Evolutionary conservation across 257 asterid species (phyloP).

Genomic region (Nyctanthes arbortristis): DNA sequence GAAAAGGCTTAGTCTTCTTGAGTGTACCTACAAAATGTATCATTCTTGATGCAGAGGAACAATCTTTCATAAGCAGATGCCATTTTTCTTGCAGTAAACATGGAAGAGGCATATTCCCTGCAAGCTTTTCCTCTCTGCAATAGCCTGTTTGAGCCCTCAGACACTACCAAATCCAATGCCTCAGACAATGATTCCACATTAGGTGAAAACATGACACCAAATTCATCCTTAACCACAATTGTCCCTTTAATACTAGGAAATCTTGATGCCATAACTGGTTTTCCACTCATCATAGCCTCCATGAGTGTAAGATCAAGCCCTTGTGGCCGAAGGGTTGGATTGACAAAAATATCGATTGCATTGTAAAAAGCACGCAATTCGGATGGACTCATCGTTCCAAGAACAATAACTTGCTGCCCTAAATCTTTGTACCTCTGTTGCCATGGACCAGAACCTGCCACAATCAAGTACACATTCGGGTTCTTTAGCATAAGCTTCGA

Average conservation of each 20-base stretch:
- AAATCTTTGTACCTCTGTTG: conserved; percentile 60
- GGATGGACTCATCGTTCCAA: conserved; percentile 71
- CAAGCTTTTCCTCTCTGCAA: conserved; percentile 77
- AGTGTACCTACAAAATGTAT: conserved; percentile 63
- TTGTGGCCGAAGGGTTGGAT: conserved; percentile 92
- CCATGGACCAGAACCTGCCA: conserved; percentile 99
- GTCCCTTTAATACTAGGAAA: conserved; percentile 93
- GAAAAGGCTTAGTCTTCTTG: conserved; percentile 20
- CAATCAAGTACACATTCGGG: conserved; percentile 59
- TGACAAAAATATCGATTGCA: conserved; percentile 77
- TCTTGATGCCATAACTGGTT: conserved; percentile 88
- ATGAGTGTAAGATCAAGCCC: conserved; percentile 89
- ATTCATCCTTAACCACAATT: conserved; percentile 67
- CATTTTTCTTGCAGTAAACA: conserved; percentile 91
- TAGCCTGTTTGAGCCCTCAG: conserved; percentile 66
- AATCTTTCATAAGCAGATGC: conserved; percentile 88
- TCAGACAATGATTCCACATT: conserved; percentile 66
- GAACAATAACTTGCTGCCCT: conserved; percentile 62
- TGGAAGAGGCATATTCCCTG: conserved; percentile 61
- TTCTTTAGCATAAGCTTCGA: conserved; percentile 47
- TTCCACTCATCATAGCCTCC: conserved; percentile 98
- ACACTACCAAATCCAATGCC: conserved; percentile 61
- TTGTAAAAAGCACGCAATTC: conserved; percentile 66
- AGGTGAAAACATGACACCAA: conserved; percentile 86
- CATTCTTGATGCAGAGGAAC: conserved; percentile 78